A percentile compares a stretch with the other conserved stretches of the same genome.
phyloP scores from a whole-genome alignment of 306 rosid genomes.

The Inga laurina region DNA sequence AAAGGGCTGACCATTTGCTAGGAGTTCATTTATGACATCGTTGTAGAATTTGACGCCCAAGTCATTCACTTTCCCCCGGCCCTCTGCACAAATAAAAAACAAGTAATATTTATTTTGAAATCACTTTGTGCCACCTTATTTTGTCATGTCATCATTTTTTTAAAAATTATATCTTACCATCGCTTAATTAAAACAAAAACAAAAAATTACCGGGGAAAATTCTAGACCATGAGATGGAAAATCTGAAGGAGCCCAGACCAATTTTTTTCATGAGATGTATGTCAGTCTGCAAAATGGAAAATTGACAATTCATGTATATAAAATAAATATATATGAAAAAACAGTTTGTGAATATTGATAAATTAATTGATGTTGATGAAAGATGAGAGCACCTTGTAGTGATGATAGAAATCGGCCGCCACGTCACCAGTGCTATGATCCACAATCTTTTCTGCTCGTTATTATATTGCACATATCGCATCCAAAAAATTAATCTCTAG shows the following conservation, averaged over 20 bases:
- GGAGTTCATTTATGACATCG: conserved; percentile 47
- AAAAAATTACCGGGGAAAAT: conserved; percentile 46
- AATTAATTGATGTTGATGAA: not conserved
- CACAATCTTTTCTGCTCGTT: conserved; percentile 43
- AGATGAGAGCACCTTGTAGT: conserved; percentile 32
- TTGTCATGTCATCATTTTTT: not conserved
- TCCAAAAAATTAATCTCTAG: not conserved
- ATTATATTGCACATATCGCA: not conserved
- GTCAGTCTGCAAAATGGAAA: conserved; percentile 40
- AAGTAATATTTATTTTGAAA: not conserved
- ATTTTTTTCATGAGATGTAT: conserved; percentile 45
- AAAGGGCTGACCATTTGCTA: conserved; percentile 43
- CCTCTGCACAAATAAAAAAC: conserved; percentile 36
- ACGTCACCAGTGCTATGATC: conserved; percentile 42
- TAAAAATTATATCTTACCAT: not conserved
- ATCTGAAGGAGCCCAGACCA: conserved; percentile 56
- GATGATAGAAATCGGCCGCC: conserved; percentile 43
- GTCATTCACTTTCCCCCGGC: conserved; percentile 30
- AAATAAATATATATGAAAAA: not conserved
- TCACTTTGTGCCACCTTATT: not conserved
- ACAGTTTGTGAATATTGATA: not conserved
- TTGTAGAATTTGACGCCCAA: conserved; percentile 58
- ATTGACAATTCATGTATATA: not conserved
- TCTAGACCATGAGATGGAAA: conserved; percentile 64
- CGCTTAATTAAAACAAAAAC: not conserved